Base-by-base conservation (phyloP, 495 filamentous ascomycete genomes). In the Talaromyces stipitatus region DNA sequence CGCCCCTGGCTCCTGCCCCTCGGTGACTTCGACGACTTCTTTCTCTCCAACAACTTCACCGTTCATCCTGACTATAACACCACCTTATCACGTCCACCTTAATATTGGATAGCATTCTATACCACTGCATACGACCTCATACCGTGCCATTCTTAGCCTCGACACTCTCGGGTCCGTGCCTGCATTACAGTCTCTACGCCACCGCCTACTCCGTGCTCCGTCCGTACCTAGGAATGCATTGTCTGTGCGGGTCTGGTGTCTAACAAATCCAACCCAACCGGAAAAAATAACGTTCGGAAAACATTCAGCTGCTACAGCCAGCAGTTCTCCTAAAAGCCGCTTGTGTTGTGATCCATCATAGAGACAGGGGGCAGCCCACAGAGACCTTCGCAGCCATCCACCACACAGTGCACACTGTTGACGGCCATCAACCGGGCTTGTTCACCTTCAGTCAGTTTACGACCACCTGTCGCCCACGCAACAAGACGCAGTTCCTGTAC, bases 181-280 rank as follows among this genome's bases (percentile, higher is more conserved):
- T 55, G 54, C 54, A 55, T 41, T 29, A 29, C 54, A 20, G 16
- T 38, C 27, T 16, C 20, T 23, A 26, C 54, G 54, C 33, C 54
- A 55, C 53, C 29, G 51, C 51, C 27, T 51, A 30, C 27, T 51
- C 48, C 45, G 45, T 48, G 12, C 26, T 26, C 22, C 30, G 33
- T 41, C 9, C n/a, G n/a, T 12, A 52, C 50, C 2, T 12, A 55
- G 53, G 53, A 55, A 55, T 45, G 54, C 54, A 18, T 46, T 55
- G 54, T 55, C 38, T 28, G 54, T 55, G 54, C 54, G 54, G 24
- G 38, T 41, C 54, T 55, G 24, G 38, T 4, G 33, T 55, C 54
- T 55, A 33, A 55, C 54, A 38, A 12, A 9, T 36, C 32, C 48
- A 30, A 18, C 48, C 14, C 48, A 30, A 46, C 43, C 16, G 18